Evolutionary conservation across 2,329 filamentous ascomycete species (phyloP).

Genomic region (Cordyceps fumosorosea): DNA sequence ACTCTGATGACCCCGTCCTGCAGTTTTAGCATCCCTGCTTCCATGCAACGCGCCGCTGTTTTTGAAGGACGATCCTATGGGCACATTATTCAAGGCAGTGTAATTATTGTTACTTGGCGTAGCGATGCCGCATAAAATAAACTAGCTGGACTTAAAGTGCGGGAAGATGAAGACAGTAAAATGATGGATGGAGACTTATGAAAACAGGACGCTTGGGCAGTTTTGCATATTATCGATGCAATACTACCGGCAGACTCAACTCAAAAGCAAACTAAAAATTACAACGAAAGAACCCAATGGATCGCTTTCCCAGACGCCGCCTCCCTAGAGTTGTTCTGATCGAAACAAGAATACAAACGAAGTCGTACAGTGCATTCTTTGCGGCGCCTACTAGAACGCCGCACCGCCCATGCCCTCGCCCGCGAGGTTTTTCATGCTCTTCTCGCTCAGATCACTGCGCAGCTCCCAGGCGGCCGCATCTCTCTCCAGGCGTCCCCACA

Average conservation of each 20-base stretch:
- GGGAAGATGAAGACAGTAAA: neutral
- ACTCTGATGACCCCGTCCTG: conserved; percentile 34
- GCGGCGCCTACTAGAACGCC: conserved; percentile 37
- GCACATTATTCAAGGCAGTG: no score
- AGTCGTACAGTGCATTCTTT: neutral
- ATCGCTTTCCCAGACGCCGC: neutral
- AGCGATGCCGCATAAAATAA: no score
- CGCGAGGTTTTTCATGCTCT: conserved; percentile 49
- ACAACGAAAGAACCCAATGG: neutral
- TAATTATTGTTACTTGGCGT: no score
- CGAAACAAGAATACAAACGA: neutral
- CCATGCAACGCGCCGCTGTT: no score
- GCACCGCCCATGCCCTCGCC: conserved; percentile 50
- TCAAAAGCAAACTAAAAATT: neutral
- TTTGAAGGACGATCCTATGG: no score
- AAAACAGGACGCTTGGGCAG: neutral
- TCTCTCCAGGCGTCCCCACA: conserved; percentile 49
- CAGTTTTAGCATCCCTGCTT: conserved; percentile 1
- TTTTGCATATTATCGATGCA: neutral
- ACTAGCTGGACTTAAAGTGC: no score
- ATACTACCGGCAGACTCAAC: no score
- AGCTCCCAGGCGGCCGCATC: conserved; percentile 49
- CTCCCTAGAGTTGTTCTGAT: neutral
- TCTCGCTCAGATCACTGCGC: conserved; percentile 49
- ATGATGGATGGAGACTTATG: neutral